Conservation (phyloP, 2,329 filamentous ascomycete species). For the Penicillium sp. region DNA sequence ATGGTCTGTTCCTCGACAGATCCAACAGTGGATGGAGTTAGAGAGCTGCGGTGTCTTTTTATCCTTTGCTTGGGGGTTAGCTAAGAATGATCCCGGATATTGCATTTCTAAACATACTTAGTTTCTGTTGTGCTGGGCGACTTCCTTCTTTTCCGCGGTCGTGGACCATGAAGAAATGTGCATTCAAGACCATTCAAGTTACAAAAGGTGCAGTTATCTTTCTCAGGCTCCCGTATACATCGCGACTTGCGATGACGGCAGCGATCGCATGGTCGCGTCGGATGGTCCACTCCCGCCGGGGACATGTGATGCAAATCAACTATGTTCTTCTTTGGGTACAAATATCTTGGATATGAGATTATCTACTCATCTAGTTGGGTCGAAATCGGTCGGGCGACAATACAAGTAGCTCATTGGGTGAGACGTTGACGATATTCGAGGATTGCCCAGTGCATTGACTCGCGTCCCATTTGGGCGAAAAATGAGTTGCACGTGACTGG, state of each 20-base stretch:
- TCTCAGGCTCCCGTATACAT: slow-evolving; percentile 5
- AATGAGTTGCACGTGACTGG: too few relatives aligned
- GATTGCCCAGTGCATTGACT: too few relatives aligned
- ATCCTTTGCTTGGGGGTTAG: not conserved
- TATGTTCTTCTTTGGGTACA: not conserved
- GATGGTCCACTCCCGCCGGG: not conserved
- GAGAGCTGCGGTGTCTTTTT: not conserved
- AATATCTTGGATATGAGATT: not conserved
- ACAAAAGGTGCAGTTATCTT: slow-evolving; percentile 6
- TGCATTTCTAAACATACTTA: not conserved
- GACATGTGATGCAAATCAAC: not conserved
- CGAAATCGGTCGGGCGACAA: not conserved
- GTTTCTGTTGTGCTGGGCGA: not conserved
- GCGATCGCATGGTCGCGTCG: slow-evolving; percentile 7
- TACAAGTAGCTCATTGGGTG: not conserved
- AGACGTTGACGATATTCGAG: not conserved
- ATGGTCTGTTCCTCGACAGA: not conserved
- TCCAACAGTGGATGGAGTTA: not conserved
- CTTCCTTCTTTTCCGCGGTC: slow-evolving; percentile 22
- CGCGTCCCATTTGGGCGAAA: too few relatives aligned
- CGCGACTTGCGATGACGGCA: slow-evolving; percentile 8
- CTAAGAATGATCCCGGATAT: not conserved
- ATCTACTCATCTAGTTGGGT: not conserved
- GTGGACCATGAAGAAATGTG: slow-evolving; percentile 5
- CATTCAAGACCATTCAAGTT: slow-evolving; percentile 5